phyloP scores from a whole-genome alignment of 1,284 basidiomycete species.

The Pascua guehoae region DNA sequence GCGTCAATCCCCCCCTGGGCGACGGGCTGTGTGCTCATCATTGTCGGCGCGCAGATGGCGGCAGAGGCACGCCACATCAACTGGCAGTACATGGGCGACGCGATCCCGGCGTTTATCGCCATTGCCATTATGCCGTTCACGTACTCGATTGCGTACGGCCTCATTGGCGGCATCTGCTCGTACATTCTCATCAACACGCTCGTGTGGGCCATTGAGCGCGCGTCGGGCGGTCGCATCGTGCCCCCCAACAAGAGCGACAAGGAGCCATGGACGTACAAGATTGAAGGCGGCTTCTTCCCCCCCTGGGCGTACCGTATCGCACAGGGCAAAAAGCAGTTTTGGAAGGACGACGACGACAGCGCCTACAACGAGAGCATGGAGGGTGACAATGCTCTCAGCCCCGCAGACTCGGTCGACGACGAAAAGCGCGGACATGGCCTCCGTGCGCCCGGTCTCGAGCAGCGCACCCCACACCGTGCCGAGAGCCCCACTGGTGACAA shows the following conservation, averaged over 20 bases:
- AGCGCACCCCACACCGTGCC: too few species aligned
- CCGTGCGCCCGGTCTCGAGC: too few species aligned
- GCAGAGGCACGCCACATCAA: constrained; percentile 80
- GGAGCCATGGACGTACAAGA: constrained; percentile 19
- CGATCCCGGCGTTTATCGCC: constrained; percentile 76
- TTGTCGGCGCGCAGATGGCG: constrained; percentile 87
- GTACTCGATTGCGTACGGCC: constrained; percentile 42
- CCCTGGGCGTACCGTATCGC: constrained; percentile 12
- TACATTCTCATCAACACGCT: constrained; percentile 19
- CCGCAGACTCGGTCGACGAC: too few species aligned
- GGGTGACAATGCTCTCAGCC: background rate
- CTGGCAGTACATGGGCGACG: constrained; percentile 83
- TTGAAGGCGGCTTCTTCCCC: constrained; percentile 22
- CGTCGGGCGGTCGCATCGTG: constrained; percentile 6
- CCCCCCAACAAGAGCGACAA: constrained; percentile 19
- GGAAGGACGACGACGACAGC: constrained; percentile 13
- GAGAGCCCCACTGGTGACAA: too few species aligned
- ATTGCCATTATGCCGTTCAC: constrained; percentile 72
- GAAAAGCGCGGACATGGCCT: too few species aligned
- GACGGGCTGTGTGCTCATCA: constrained; percentile 78
- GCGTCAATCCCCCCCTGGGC: constrained; percentile 84
- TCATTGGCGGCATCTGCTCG: constrained; percentile 17
- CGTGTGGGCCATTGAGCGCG: constrained; percentile 16
- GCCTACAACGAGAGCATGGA: background rate
- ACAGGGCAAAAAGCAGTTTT: constrained; percentile 15